phyloP scores from a whole-genome alignment of 331 rosid species.

The Quercus tomentella region DNA sequence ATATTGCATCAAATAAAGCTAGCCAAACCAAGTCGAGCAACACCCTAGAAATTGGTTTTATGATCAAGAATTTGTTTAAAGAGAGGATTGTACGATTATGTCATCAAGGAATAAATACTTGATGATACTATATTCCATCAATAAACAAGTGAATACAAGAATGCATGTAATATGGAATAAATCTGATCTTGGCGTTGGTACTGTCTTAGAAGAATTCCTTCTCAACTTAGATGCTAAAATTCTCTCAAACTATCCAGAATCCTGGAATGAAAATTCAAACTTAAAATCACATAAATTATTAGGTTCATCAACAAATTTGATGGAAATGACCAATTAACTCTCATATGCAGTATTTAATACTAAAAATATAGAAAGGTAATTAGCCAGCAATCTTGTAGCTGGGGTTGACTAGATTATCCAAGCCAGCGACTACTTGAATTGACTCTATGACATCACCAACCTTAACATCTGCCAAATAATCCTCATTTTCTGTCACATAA shows the following conservation, averaged over 20 bases:
- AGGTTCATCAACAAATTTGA: constrained; percentile 18
- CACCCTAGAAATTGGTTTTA: no score
- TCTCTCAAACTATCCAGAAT: constrained; percentile 10
- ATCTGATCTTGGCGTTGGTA: neutral
- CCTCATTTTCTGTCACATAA: constrained; percentile 83
- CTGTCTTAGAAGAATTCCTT: neutral
- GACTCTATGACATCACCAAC: constrained; percentile 98
- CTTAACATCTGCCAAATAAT: constrained; percentile 82
- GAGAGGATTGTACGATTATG: neutral
- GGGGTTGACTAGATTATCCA: constrained; percentile 85
- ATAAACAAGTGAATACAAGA: neutral
- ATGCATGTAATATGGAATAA: neutral
- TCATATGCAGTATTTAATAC: neutral
- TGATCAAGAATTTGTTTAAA: neutral
- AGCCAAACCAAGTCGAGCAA: no score
- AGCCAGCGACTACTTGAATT: constrained; percentile 79
- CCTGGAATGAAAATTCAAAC: constrained; percentile 21
- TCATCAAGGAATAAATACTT: neutral
- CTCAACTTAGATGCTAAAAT: neutral
- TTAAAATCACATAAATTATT: neutral
- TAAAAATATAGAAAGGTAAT: constrained; percentile 16
- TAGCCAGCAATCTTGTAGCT: constrained; percentile 94
- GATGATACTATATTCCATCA: neutral
- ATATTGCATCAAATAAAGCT: no score
- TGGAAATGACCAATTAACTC: constrained; percentile 6